These are phyloP conservation scores for Trichophyton schoenleinii DNA, from an alignment of 2,329 filamentous ascomycete species.

Conservation along the genomic window DNA sequence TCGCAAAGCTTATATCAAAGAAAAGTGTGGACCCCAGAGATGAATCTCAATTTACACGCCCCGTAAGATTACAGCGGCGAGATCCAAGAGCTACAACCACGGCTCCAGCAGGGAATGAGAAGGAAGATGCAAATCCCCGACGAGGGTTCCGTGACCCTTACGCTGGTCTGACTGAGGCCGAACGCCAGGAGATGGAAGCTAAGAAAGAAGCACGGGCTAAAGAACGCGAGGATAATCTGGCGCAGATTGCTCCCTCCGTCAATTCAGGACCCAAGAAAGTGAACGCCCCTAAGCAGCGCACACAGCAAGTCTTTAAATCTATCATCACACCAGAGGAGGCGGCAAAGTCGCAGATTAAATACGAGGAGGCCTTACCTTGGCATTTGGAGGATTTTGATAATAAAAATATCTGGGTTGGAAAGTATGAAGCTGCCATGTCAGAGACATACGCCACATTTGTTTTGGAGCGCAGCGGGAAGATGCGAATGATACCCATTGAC, in stretches of 20 bases:
- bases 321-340: slow-evolving; percentile 63
- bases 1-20: slow-evolving; percentile 66
- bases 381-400: slow-evolving; percentile 93
- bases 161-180: slow-evolving; percentile 51
- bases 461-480: slow-evolving; percentile 55
- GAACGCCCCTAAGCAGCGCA: slow-evolving; percentile 59
- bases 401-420: slow-evolving; percentile 86
- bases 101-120: slow-evolving; percentile 32
- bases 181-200: slow-evolving; percentile 46
- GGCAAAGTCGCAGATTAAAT: slow-evolving; percentile 53
- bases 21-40: slow-evolving; percentile 56
- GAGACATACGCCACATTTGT: slow-evolving; percentile 68
- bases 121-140: slow-evolving; percentile 26
- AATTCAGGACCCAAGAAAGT: slow-evolving; percentile 58
- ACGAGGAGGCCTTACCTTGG: slow-evolving; percentile 93
- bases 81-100: slow-evolving; percentile 56
- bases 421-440: slow-evolving; percentile 79
- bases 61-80: slow-evolving; percentile 76
- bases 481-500: slow-evolving; percentile 81
- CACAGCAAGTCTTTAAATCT: slow-evolving; percentile 71
- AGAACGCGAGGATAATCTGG: slow-evolving; percentile 73
- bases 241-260: slow-evolving; percentile 78
- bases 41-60: slow-evolving; percentile 71
- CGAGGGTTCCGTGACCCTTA: slow-evolving; percentile 43
- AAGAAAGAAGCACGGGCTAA: slow-evolving; percentile 67